These are phyloP conservation scores for Botrytis byssoidea DNA, from an alignment of 2,329 filamentous ascomycete species.

Conservation along the genomic window DNA sequence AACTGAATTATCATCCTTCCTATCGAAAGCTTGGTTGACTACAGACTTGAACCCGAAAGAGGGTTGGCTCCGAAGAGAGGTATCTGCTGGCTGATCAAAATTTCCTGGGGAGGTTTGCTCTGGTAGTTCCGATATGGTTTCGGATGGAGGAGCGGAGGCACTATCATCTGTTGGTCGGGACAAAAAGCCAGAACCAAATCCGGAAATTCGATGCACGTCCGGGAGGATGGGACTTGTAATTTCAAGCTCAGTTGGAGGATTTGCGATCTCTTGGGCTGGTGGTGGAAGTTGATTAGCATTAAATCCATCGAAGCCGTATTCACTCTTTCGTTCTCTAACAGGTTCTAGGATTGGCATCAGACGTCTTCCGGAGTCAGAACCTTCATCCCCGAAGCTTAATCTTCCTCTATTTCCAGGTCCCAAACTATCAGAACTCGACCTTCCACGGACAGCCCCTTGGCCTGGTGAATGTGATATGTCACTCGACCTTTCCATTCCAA, in stretches of 20 bases:
- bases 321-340: slow-evolving; percentile 58
- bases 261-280: slow-evolving; percentile 6
- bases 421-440: slow-evolving; percentile 31
- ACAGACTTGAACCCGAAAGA: slow-evolving; percentile 57
- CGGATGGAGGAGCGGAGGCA: slow-evolving; percentile 12
- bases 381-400: slow-evolving; percentile 29
- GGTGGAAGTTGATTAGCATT: slow-evolving; percentile 28
- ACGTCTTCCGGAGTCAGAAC: slow-evolving; percentile 40
- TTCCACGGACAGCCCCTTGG: slow-evolving; percentile 29
- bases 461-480: slow-evolving; percentile 34
- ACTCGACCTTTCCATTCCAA: slow-evolving; percentile 37
- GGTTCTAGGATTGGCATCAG: slow-evolving; percentile 49
- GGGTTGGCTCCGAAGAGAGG: slow-evolving; percentile 49
- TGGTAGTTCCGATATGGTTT: slow-evolving; percentile 2
- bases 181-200: slow-evolving; percentile 60
- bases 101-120: not conserved
- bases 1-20: slow-evolving; percentile 49
- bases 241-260: slow-evolving; percentile 22
- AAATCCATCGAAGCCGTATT: slow-evolving; percentile 53
- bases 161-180: slow-evolving; percentile 34
- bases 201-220: slow-evolving; percentile 57
- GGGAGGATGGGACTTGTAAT: slow-evolving; percentile 59
- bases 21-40: slow-evolving; percentile 65
- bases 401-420: slow-evolving; percentile 24
- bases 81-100: slow-evolving; percentile 17